A percentile compares a stretch with the other conserved stretches of the same genome.
Conservation (phyloP, 2,329 filamentous ascomycete genomes). For the Penicillium palitans region DNA sequence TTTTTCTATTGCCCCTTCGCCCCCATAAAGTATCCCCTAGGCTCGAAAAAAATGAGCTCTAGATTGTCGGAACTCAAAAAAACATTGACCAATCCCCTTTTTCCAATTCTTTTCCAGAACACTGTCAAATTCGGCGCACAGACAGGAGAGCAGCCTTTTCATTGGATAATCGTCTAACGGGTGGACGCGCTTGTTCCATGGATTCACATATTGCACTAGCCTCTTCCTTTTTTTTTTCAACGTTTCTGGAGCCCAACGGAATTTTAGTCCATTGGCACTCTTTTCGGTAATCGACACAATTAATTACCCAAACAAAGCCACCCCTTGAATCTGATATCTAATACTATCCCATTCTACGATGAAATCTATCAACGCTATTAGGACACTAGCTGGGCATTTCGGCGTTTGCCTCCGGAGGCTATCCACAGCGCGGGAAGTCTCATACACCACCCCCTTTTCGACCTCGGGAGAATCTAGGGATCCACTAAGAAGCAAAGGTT, state of each 20-base stretch:
- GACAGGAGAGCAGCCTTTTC: not conserved
- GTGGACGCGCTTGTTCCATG: conserved; percentile 6
- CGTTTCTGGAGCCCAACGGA: conserved; percentile 8
- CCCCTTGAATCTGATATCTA: not conserved
- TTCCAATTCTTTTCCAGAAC: conserved; percentile 11
- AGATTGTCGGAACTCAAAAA: conserved; percentile 2
- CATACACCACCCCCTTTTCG: not conserved
- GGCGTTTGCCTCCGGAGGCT: not conserved
- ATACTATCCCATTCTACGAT: not conserved
- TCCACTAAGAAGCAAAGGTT: conserved; percentile 3
- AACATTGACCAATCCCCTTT: conserved; percentile 2
- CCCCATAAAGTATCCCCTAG: conserved; percentile 5
- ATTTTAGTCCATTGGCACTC: not conserved
- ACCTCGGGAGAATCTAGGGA: not conserved
- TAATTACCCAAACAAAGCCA: not conserved
- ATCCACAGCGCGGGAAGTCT: not conserved
- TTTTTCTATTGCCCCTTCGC: conserved; percentile 2
- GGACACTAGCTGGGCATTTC: not conserved
- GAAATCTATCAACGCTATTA: not conserved
- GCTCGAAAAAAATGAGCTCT: conserved; percentile 5
- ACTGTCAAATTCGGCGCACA: conserved; percentile 8
- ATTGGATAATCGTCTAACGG: not conserved
- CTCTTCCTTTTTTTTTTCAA: conserved; percentile 2
- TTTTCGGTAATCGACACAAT: not conserved
- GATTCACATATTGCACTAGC: conserved; percentile 6